Evolutionary conservation across 2,329 filamentous ascomycete species (phyloP).

Genomic region (Sporothrix schenckii): DNA sequence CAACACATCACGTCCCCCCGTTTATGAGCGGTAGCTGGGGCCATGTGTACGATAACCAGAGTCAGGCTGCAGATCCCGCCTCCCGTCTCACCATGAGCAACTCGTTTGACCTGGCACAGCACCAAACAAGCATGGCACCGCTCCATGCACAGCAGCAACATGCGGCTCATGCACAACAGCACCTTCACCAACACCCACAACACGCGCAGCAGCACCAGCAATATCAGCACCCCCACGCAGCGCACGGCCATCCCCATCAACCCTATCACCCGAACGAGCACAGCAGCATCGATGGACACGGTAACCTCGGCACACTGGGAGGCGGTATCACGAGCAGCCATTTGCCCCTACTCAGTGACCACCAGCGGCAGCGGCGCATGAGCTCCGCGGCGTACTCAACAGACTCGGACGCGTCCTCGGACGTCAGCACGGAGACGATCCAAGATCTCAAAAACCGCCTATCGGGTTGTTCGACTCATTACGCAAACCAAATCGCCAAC

Average conservation of each 20-base stretch:
- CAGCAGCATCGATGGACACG: conserved; percentile 14
- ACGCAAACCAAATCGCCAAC: conserved; percentile 38
- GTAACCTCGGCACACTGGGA: conserved; percentile 1
- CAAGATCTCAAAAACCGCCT: conserved; percentile 45
- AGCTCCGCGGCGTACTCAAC: conserved; percentile 34
- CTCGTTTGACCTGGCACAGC: conserved; percentile 29
- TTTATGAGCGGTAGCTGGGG: conserved; percentile 31
- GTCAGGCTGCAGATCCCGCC: conserved; percentile 18
- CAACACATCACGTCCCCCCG: conserved; percentile 25
- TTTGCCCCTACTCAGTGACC: conserved; percentile 30
- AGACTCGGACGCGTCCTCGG: conserved; percentile 36
- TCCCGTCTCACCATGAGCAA: conserved; percentile 30
- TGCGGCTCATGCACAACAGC: conserved; percentile 21
- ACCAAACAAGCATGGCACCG: conserved; percentile 27
- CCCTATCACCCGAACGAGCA: conserved; percentile 26
- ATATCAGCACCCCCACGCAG: conserved; percentile 23
- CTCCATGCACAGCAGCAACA: conserved; percentile 30
- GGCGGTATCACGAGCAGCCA: conserved; percentile 30
- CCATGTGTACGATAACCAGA: conserved; percentile 31
- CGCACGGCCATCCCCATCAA: conserved; percentile 26
- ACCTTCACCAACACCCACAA: conserved; percentile 26
- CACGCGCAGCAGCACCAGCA: not conserved
- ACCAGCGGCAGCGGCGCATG: conserved; percentile 32
- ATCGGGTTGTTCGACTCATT: conserved; percentile 42
- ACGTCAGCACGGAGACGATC: conserved; percentile 38